Base-by-base conservation (phyloP, 73 alveolate species). In the Paramecium primaurelia region DNA sequence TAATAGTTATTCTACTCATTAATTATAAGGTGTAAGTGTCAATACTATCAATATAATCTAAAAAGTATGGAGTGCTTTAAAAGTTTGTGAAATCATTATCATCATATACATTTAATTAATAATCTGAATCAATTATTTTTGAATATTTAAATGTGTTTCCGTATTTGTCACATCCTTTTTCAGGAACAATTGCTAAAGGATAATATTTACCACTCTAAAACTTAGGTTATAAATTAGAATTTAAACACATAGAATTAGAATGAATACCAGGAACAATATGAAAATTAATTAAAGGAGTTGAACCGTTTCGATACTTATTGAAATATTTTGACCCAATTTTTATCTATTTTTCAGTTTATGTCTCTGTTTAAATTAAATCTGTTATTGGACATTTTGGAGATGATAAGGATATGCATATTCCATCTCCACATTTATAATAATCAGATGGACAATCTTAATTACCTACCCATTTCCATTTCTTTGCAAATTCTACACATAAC, bases 71-170 rank as follows among this genome's bases (percentile, higher is more conserved):
- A 8, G 42, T 40, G 30, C n/a, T 77, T 40, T 77, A 25, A 12
- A 44, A 40, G 7, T 44, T 26, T 8, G 38, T 47, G 9, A 44
- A 77, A 18, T 37, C 44, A 77, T 77, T 77, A 18, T 77, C 90
- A 44, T 77, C 90, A 22, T 77, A 77, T 37, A 77, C 90, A 77
- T 77, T 77, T 77, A 77, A 77, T 44, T 77, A 77, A 77, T 42
- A 77, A 77, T 77, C 90, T 44, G 58, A 44, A 25, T 77, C 90
- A 11, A 77, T 40, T 40, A 14, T 40, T 77, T 77, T 44, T 22
- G 90, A 40, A 49, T 77, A 77, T 8, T 77, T 44, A 22, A 30
- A 30, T 11, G 54, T 25, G 10, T 32, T 25, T 77, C 90, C 90
- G 14, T 40, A 77, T 8, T 32, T 47, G 45, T 77, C 90, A 77